A percentile compares a stretch with the other conserved stretches of the same genome.
These are phyloP conservation scores for Scopulariopsis brevicaulis DNA, from an alignment of 2,329 filamentous ascomycete genomes.

Conservation along the genomic window DNA sequence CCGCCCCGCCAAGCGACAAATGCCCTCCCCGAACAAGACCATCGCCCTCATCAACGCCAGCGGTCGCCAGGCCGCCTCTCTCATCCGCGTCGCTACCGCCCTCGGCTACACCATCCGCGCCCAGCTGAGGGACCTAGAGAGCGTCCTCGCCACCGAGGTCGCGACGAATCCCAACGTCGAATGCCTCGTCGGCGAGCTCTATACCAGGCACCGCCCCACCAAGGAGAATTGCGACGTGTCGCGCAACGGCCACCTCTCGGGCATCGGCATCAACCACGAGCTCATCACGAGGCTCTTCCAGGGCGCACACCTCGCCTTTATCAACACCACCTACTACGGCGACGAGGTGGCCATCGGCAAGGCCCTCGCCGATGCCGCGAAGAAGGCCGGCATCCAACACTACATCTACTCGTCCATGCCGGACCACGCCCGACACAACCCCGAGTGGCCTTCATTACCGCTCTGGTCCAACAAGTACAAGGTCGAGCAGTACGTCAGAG, in stretches of 20 bases:
- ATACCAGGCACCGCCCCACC: conserved; percentile 39
- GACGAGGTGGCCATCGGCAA: conserved; percentile 87
- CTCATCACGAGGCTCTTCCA: conserved; percentile 71
- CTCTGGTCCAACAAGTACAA: conserved; percentile 89
- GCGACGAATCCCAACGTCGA: conserved; percentile 66
- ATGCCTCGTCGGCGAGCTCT: conserved; percentile 53
- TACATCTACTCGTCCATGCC: conserved; percentile 98
- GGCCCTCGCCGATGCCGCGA: conserved; percentile 80
- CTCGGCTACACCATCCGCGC: conserved; percentile 90
- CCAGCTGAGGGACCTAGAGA: conserved; percentile 78
- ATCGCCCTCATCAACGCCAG: conserved; percentile 94
- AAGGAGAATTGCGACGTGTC: conserved; percentile 47
- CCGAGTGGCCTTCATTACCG: conserved; percentile 70
- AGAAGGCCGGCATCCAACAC: conserved; percentile 73
- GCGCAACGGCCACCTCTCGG: conserved; percentile 49
- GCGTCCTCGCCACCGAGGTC: conserved; percentile 81
- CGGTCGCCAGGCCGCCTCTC: conserved; percentile 87
- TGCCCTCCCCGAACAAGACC: conserved; percentile 57
- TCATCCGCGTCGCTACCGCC: conserved; percentile 87
- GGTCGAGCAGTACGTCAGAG: conserved; percentile 81
- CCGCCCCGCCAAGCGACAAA: conserved; percentile 46
- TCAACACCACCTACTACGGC: conserved; percentile 96
- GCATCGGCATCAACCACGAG: conserved; percentile 57
- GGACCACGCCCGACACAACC: conserved; percentile 72
- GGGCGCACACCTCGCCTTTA: conserved; percentile 81